Evolutionary conservation across 1,284 basidiomycete genomes (phyloP), one percentile per base, ranked within the genome.

Genomic region (Ceratobasidium theobromae): DNA sequence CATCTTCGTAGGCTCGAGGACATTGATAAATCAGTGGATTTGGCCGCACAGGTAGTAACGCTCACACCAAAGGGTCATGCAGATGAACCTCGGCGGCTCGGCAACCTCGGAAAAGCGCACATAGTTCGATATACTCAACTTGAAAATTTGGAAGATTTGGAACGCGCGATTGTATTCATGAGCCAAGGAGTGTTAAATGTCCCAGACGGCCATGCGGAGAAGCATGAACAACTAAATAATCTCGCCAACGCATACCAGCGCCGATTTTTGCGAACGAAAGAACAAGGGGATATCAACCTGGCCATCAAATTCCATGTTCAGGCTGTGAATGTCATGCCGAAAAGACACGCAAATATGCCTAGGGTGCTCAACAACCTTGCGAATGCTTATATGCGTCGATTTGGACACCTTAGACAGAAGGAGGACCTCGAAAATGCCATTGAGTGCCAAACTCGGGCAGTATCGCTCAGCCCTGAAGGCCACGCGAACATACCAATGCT

Each of bases 391-490:
- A 8, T 16, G 5, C 8, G 14, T 30, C 21, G 54, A 28, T 57
- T 45, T 27, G 9, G 32, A 2, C 41, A 25, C 16, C 41, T 43
- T 1, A 38, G 38, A 1, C 40, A 51, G 12, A 4, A 43, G 1
- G 32, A 27, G 16, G 62, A 68, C 65, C 21, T 68, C 18, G 41
- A 58, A 9, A 18, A 45, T 14, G 67, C 67, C 0, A 66, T 66
- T 27, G 27, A 25, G n/a, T 35, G 35, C 11, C 46, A 58, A 12
- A 4, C 16, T 9, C 2, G 40, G 27, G 54, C 53, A 2, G 11
- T 60, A 12, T 12, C 21, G 4, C 32, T 58, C 9, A 51, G 43
- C 0, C n/a, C 30, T 3, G 1, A 49, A 25, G 23, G 18, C 16
- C 30, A 60, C 16, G 5, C 30, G 14, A 12, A 38, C 33, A 48